A percentile compares a stretch with the other conserved stretches of the same genome.
Conservation (phyloP, 148 eudicot genomes). For the Cornus kousa region DNA sequence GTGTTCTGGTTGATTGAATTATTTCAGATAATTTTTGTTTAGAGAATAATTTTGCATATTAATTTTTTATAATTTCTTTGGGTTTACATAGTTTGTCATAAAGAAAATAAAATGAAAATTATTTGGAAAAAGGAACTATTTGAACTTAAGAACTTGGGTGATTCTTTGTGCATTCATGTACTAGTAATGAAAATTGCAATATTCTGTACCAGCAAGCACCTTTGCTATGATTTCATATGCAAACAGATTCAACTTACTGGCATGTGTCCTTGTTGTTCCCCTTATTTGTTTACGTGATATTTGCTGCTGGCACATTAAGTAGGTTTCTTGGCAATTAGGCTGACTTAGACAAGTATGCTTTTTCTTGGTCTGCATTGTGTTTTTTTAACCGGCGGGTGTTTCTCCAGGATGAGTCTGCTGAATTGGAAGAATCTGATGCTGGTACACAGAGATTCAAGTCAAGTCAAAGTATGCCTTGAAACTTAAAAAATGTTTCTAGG, state of each 20-base stretch:
- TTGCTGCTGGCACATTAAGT: not conserved
- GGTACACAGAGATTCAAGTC: slow-evolving; percentile 44
- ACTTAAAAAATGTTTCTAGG: not conserved
- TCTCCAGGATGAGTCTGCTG: slow-evolving; percentile 56
- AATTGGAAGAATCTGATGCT: slow-evolving; percentile 44
- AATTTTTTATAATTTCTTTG: not conserved
- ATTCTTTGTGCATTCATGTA: not conserved
- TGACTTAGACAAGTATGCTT: not conserved
- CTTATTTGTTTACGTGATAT: not conserved
- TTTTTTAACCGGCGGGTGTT: not conserved
- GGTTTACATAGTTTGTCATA: not conserved
- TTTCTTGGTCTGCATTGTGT: not conserved
- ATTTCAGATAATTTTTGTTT: too few relatives aligned
- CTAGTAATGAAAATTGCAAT: not conserved
- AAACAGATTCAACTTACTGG: not conserved
- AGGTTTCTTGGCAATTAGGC: not conserved
- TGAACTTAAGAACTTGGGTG: too few relatives aligned
- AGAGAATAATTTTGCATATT: too few relatives aligned
- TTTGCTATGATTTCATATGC: not conserved
- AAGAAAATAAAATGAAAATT: too few relatives aligned
- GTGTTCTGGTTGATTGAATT: too few relatives aligned
- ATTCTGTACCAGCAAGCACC: not conserved
- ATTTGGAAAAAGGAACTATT: too few relatives aligned
- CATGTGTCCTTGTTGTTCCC: not conserved
- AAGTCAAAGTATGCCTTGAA: slow-evolving; percentile 44